phyloP scores from a whole-genome alignment of 2,329 filamentous ascomycete genomes.

The Colletotrichum agaves region DNA sequence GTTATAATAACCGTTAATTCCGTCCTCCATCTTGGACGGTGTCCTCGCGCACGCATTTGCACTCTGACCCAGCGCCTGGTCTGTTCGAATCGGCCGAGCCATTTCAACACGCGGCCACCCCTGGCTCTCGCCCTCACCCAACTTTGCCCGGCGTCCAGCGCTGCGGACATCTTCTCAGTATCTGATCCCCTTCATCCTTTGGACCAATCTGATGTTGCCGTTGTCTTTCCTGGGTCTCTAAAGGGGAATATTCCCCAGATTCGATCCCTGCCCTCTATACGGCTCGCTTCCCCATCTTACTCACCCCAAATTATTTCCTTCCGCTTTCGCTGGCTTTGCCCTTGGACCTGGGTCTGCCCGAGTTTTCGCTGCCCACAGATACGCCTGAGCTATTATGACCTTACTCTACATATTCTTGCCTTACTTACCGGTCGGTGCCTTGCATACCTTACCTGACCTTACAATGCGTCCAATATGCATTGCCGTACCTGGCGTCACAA shows the following conservation, averaged over 20 bases:
- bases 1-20: not conserved
- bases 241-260: slow-evolving; percentile 2
- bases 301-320: not conserved
- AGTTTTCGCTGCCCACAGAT: slow-evolving; percentile 26
- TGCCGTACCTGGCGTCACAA: not conserved
- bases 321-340: not conserved
- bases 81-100: slow-evolving; percentile 28
- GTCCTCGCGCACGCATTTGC: slow-evolving; percentile 10
- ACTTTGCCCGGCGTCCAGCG: slow-evolving; percentile 6
- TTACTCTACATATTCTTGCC: slow-evolving; percentile 5
- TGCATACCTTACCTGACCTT: not conserved
- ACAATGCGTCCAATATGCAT: not conserved
- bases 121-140: not conserved
- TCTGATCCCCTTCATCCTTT: not conserved
- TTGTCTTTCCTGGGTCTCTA: slow-evolving; percentile 4
- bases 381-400: slow-evolving; percentile 23
- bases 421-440: slow-evolving; percentile 11
- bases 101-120: slow-evolving; percentile 7
- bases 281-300: slow-evolving; percentile 2
- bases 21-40: slow-evolving; percentile 3
- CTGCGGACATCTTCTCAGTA: not conserved
- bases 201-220: slow-evolving; percentile 1
- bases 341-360: slow-evolving; percentile 23
- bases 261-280: slow-evolving; percentile 2
- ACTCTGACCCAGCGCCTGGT: slow-evolving; percentile 27